Evolutionary conservation across 2,329 filamentous ascomycete genomes (phyloP), one percentile per base, ranked within the genome.

Genomic region (Phialocephala sp.): DNA sequence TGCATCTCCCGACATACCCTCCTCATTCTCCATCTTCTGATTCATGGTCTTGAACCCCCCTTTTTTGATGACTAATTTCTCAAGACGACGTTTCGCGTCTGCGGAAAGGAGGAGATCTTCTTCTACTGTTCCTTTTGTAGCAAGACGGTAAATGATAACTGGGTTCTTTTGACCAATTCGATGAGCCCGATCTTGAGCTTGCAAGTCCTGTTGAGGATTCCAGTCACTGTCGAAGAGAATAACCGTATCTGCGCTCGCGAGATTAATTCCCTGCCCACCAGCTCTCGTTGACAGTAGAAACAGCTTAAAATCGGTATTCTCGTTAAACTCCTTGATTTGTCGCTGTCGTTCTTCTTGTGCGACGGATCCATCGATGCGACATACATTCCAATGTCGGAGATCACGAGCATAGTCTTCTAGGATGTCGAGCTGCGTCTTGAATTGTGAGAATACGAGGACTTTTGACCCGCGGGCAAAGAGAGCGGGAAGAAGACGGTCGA

Each of bases 131-230:
- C 91, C 92, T 73, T 94, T 93, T 0, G 95, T 99, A 0, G 95
- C 94, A 39, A 99, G 89, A 1, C 95, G 90, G 78, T 96, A 99
- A 0, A 99, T 91, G 22, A 99, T 88, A 0, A 99, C 95, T 0
- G 95, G 95, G 2, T 90, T 86, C 0, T 89, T 97, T 77, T 99
- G 95, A 0, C 95, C 95, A 68, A 99, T 98, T 14, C 95, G 88
- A 76, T 99, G 95, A 0, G 92, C 93, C 5, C 95, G 92, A 75
- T 99, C 95, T 78, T 98, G 95, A 0, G 95, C 95, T 76, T 99
- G 95, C 0, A 99, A 83, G 77, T 99, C 95, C 75, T 97, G 94
- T 76, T 99, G 95, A 0, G 95, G 95, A 73, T 99, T 99, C 89
- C 94, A 97, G 73, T 97, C 87, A 2, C 84, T 88, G 77, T 98